Evolutionary conservation across 352 stramenopile species (phyloP), one percentile per base, ranked within the genome.

Genomic region (Phytopythium chamaehyphon): DNA sequence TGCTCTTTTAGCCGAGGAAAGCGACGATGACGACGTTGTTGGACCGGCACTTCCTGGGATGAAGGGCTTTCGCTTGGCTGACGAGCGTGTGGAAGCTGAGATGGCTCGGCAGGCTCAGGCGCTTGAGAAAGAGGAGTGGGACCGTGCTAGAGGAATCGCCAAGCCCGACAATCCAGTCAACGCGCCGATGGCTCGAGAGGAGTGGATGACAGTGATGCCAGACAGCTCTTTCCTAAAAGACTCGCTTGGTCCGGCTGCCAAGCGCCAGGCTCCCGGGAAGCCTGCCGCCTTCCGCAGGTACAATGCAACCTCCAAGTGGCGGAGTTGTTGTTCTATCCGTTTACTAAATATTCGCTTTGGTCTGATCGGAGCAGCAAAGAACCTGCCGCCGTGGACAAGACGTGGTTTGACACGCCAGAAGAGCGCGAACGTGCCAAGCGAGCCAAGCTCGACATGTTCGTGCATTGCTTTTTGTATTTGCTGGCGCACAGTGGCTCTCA

Each of bases 151-250:
- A 21, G 71, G 55, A 1, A 48, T 70, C n/a, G 16, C 3, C 28
- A 31, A 47, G 18, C 40, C 19, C 11, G 47, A 55, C 18, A 35
- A 54, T 19, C 16, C 54, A 15, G 46, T 45, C 3, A 62, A 50
- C 19, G 42, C 57, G 0, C 48, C 63, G 10, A 26, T 83, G 39
- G 45, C 48, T 15, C 77, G 82, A 26, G 70, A 93, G 62, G 76
- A 82, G 24, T 95, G 84, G 84, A 95, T 95, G 84, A 91, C 78
- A 1, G 76, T 88, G 54, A 90, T 92, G 78, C 80, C 82, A 12
- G 70, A 88, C 43, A 83, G 72, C 62, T 83, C 76, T 19, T 83
- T 86, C 33, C 60, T 92, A 16, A 70, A 90, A 23, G 81, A 89
- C 46, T 85, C 78, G 0, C 70, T 94, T n/a, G 83, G 78, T 7